These are phyloP conservation scores for Hirschioporus abietinus DNA, from an alignment of 768 basidiomycete species.

Conservation along the genomic window DNA sequence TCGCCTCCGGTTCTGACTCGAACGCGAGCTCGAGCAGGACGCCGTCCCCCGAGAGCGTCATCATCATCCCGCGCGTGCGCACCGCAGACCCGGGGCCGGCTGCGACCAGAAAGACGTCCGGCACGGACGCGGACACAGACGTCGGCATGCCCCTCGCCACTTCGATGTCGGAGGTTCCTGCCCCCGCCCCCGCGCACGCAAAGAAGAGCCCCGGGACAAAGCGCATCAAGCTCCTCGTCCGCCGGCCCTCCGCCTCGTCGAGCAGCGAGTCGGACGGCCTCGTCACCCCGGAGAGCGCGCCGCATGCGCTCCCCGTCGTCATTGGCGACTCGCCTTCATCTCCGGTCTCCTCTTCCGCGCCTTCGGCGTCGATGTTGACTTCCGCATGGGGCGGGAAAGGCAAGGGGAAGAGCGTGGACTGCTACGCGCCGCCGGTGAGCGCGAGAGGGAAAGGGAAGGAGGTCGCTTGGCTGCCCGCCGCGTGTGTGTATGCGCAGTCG, in stretches of 20 bases:
- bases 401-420: not conserved
- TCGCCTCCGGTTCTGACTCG: too few relatives aligned
- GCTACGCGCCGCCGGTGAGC: not conserved
- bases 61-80: not conserved
- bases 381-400: not conserved
- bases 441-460: too few relatives aligned
- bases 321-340: slow-evolving; percentile 40
- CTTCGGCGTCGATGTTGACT: too few relatives aligned
- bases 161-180: not conserved
- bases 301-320: slow-evolving; percentile 38
- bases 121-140: not conserved
- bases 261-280: not conserved
- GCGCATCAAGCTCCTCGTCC: not conserved
- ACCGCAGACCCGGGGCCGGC: too few relatives aligned
- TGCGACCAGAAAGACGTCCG: too few relatives aligned
- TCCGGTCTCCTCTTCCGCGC: slow-evolving; percentile 36
- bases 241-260: not conserved
- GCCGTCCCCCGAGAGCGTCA: not conserved
- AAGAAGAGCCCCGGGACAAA: not conserved
- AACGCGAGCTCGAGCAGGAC: not conserved
- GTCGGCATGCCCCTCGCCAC: not conserved
- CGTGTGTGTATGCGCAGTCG: too few relatives aligned
- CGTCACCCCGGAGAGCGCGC: not conserved
- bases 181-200: too few relatives aligned
- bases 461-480: too few relatives aligned